A percentile compares a stretch with the other conserved stretches of the same genome.
Conservation (phyloP, 2,329 filamentous ascomycete genomes). For the Rutstroemia sydowiana region DNA sequence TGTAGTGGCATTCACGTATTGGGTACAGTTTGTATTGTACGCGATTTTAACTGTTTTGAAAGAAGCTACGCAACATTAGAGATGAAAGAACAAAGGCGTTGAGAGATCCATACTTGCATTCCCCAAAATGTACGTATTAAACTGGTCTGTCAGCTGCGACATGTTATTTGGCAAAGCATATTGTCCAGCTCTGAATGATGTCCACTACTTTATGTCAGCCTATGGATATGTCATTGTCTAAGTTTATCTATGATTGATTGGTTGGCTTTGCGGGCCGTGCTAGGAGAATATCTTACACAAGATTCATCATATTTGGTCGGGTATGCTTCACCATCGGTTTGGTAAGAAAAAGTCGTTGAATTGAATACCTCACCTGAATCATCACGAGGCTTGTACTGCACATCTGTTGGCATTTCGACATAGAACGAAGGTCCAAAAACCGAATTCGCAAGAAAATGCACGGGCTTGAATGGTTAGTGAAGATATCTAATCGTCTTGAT, state of each 20-base stretch:
- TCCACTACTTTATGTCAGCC: constrained; percentile 11
- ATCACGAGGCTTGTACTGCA: not conserved
- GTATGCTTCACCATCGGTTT: not conserved
- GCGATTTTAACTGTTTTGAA: constrained; percentile 11
- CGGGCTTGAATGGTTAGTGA: constrained; percentile 10
- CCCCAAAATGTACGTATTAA: not conserved
- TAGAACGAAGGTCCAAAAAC: constrained; percentile 19
- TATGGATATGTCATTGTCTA: too few species aligned
- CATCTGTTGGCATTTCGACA: constrained; percentile 14
- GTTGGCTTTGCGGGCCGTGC: too few species aligned
- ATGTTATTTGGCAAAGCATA: constrained; percentile 12
- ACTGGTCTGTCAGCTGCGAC: not conserved
- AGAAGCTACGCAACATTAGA: constrained; percentile 6
- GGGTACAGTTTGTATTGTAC: constrained; percentile 11
- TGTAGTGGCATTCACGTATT: not conserved
- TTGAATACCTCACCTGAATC: not conserved
- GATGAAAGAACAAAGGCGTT: not conserved
- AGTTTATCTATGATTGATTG: too few species aligned
- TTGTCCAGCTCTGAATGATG: constrained; percentile 11
- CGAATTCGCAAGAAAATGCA: constrained; percentile 22
- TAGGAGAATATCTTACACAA: not conserved
- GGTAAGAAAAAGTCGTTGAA: not conserved
- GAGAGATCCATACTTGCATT: constrained; percentile 3
- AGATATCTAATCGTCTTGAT: not conserved
- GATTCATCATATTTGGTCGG: constrained; percentile 3